Evolutionary conservation across 495 filamentous ascomycete species (phyloP).

Genomic region (Cercophora newfieldiana): DNA sequence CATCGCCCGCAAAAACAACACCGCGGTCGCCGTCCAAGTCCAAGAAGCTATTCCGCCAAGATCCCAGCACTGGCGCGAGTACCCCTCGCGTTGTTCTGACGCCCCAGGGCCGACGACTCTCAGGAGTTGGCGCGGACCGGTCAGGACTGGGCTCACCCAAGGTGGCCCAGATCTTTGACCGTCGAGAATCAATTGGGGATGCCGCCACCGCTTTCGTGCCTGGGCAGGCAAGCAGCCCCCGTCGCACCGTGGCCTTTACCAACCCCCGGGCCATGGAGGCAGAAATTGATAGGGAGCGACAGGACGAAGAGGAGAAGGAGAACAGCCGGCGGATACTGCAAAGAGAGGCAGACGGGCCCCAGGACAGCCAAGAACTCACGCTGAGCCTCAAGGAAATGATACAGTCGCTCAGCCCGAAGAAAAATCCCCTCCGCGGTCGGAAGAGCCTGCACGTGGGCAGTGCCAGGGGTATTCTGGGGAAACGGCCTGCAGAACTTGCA

Average conservation of each 20-base stretch:
- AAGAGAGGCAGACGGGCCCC: slow-evolving; percentile 44
- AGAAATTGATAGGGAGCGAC: slow-evolving; percentile 68
- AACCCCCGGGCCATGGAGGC: slow-evolving; percentile 65
- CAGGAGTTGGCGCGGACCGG: slow-evolving; percentile 73
- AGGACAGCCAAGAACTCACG: slow-evolving; percentile 60
- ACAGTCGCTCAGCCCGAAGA: slow-evolving; percentile 73
- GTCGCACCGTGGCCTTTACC: slow-evolving; percentile 60
- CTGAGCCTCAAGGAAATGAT: slow-evolving; percentile 74
- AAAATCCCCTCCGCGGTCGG: slow-evolving; percentile 62
- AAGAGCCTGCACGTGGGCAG: slow-evolving; percentile 79
- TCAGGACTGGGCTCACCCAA: slow-evolving; percentile 77
- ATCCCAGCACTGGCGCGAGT: slow-evolving; percentile 55
- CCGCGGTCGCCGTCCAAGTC: slow-evolving; percentile 34
- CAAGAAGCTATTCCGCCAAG: slow-evolving; percentile 55
- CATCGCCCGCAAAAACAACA: slow-evolving; percentile 26
- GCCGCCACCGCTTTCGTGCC: slow-evolving; percentile 63
- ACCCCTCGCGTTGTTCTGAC: slow-evolving; percentile 67
- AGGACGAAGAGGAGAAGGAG: slow-evolving; percentile 62
- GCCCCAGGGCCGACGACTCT: slow-evolving; percentile 62
- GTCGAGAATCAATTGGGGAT: slow-evolving; percentile 70
- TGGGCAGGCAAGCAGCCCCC: slow-evolving; percentile 25
- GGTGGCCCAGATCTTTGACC: slow-evolving; percentile 71
- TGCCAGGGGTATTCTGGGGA: slow-evolving; percentile 72
- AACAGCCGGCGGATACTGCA: slow-evolving; percentile 57
- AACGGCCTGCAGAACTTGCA: slow-evolving; percentile 66